Conservation (phyloP, 1,284 basidiomycete genomes). For the Rhodotorula sp. region DNA sequence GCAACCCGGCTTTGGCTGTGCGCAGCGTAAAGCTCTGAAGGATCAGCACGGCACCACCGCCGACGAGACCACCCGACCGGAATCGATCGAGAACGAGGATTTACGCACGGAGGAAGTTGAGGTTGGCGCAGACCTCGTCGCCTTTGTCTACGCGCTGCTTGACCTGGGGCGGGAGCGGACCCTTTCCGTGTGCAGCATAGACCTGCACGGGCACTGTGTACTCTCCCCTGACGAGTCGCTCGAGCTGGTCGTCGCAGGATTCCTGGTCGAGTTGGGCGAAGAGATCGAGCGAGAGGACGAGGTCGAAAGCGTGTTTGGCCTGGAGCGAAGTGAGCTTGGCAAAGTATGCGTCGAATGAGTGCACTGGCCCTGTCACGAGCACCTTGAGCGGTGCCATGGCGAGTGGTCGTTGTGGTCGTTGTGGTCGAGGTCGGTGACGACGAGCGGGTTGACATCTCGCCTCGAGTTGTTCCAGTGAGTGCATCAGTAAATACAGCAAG, state of each 20-base stretch:
- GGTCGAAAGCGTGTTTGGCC: constrained; percentile 88
- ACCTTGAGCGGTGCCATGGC: constrained; percentile 21
- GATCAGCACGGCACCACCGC: not conserved
- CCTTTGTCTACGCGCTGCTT: constrained; percentile 70
- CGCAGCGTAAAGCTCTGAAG: not conserved
- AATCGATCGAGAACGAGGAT: too few relatives aligned
- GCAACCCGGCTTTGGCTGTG: constrained; percentile 74
- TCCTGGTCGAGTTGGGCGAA: constrained; percentile 59
- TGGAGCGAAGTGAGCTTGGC: constrained; percentile 82
- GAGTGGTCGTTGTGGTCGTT: too few relatives aligned
- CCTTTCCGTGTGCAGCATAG: constrained; percentile 84
- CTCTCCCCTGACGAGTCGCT: constrained; percentile 63
- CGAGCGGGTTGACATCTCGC: not conserved
- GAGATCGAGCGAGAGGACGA: constrained; percentile 82
- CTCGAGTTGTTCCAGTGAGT: not conserved
- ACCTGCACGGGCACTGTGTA: constrained; percentile 82
- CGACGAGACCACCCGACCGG: not conserved
- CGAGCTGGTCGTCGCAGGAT: constrained; percentile 57
- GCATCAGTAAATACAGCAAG: not conserved
- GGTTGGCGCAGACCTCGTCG: constrained; percentile 72
- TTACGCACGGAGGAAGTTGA: constrained; percentile 75
- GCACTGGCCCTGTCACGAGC: constrained; percentile 72
- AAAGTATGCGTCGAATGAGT: constrained; percentile 67
- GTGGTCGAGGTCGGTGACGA: not conserved
- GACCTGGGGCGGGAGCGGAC: constrained; percentile 68